A percentile compares a stretch with the other conserved stretches of the same genome.
Conservation (phyloP, 2,329 filamentous ascomycete species). For the Pseudocercospora vitis region DNA sequence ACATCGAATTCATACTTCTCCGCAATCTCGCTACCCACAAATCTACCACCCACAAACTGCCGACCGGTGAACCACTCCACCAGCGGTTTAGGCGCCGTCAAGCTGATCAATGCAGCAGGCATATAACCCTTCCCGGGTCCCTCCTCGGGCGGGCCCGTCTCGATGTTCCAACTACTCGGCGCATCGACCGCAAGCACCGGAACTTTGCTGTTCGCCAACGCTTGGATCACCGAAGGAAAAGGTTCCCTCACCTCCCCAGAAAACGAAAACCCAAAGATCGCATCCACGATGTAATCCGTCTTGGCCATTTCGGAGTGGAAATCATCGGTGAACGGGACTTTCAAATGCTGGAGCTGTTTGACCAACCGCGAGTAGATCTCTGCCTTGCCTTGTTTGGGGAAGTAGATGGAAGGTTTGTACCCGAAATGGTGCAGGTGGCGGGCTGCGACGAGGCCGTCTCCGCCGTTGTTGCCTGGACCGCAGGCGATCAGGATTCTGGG, state of each 20-base stretch:
- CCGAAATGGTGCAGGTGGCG: constrained; percentile 90
- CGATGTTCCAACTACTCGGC: constrained; percentile 92
- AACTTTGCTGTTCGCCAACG: constrained; percentile 69
- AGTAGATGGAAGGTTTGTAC: constrained; percentile 85
- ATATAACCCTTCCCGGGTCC: constrained; percentile 79
- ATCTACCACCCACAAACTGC: constrained; percentile 91
- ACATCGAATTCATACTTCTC: constrained; percentile 84
- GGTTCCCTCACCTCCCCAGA: constrained; percentile 89
- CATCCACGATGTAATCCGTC: constrained; percentile 82
- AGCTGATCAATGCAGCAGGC: constrained; percentile 76
- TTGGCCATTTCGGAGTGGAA: constrained; percentile 66
- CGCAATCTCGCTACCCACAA: constrained; percentile 74
- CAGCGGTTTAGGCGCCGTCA: constrained; percentile 91
- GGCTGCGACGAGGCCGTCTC: constrained; percentile 91
- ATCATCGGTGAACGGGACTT: constrained; percentile 80
- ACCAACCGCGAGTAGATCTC: constrained; percentile 85
- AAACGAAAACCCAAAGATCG: constrained; percentile 95
- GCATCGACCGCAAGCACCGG: constrained; percentile 89
- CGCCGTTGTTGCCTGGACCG: constrained; percentile 76
- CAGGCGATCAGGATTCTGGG: constrained; percentile 81
- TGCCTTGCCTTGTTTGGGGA: constrained; percentile 87
- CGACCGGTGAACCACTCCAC: constrained; percentile 79
- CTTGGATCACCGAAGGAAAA: constrained; percentile 77
- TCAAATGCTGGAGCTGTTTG: constrained; percentile 80
- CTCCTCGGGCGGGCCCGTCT: constrained; percentile 73